Conservation (phyloP, 768 basidiomycete species). For the Lentinula lateritia region DNA sequence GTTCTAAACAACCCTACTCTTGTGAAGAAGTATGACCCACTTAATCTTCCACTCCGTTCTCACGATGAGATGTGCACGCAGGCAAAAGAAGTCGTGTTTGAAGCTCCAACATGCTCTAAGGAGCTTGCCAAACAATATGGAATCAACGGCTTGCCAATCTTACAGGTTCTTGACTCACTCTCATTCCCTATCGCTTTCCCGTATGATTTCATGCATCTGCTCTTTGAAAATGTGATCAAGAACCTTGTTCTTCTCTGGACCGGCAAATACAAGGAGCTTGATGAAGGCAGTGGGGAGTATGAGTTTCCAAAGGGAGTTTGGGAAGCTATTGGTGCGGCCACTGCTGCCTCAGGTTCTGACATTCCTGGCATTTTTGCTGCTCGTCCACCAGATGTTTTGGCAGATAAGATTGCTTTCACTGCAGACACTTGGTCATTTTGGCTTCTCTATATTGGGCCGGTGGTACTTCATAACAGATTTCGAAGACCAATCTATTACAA, state of each 20-base stretch:
- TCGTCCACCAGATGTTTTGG: slow-evolving; percentile 19
- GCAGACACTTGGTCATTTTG: slow-evolving; percentile 27
- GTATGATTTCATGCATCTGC: slow-evolving; percentile 34
- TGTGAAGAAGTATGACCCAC: slow-evolving; percentile 9
- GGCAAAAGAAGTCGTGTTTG: slow-evolving; percentile 10
- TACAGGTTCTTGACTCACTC: slow-evolving; percentile 18
- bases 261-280: slow-evolving; percentile 34
- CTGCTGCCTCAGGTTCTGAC: slow-evolving; percentile 16
- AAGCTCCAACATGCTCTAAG: neutral
- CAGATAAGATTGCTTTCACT: slow-evolving; percentile 14
- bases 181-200: slow-evolving; percentile 24
- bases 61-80: slow-evolving; percentile 13
- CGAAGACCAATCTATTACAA: slow-evolving; percentile 18
- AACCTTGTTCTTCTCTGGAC: slow-evolving; percentile 23
- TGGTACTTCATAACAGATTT: slow-evolving; percentile 21
- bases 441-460: slow-evolving; percentile 20
- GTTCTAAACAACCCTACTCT: neutral
- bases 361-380: slow-evolving; percentile 22
- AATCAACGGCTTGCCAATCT: slow-evolving; percentile 18
- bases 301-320: slow-evolving; percentile 25
- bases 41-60: slow-evolving; percentile 17
- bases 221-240: slow-evolving; percentile 26
- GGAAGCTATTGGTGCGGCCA: slow-evolving; percentile 26
- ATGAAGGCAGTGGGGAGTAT: slow-evolving; percentile 24
- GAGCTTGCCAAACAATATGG: slow-evolving; percentile 9